Conservation (phyloP, 768 basidiomycete genomes). For the Tricholoma matsutake region DNA sequence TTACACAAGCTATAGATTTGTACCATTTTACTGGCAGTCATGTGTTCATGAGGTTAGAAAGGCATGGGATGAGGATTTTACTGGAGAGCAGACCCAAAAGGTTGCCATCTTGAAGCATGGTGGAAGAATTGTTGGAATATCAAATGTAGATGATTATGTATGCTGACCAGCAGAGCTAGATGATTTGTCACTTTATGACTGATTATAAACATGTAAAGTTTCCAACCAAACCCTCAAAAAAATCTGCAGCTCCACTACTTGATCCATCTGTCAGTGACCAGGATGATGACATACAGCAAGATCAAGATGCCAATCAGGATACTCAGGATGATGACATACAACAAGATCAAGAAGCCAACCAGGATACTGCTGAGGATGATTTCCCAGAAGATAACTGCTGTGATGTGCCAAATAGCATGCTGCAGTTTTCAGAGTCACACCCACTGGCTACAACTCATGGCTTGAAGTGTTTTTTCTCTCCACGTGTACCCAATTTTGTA, state of each 20-base stretch:
- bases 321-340: background rate
- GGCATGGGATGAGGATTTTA: constrained; percentile 10
- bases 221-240: no score
- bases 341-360: no score
- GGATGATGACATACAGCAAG: no score
- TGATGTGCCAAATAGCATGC: background rate
- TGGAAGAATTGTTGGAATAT: constrained; percentile 19
- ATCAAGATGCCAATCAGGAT: no score
- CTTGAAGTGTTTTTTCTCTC: background rate
- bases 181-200: constrained; percentile 24
- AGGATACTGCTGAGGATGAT: no score
- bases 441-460: constrained; percentile 22
- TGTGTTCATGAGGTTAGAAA: constrained; percentile 24
- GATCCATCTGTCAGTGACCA: no score
- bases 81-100: constrained; percentile 12
- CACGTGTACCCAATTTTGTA: no score
- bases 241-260: no score
- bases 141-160: constrained; percentile 32
- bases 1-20: constrained; percentile 35
- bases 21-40: constrained; percentile 29
- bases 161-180: constrained; percentile 19
- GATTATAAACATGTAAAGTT: constrained; percentile 10
- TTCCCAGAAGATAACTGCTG: no score
- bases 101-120: constrained; percentile 18
- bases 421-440: constrained; percentile 16